These are phyloP conservation scores for Colletotrichum simmondsii DNA, from an alignment of 2,329 filamentous ascomycete species.

Conservation along the genomic window DNA sequence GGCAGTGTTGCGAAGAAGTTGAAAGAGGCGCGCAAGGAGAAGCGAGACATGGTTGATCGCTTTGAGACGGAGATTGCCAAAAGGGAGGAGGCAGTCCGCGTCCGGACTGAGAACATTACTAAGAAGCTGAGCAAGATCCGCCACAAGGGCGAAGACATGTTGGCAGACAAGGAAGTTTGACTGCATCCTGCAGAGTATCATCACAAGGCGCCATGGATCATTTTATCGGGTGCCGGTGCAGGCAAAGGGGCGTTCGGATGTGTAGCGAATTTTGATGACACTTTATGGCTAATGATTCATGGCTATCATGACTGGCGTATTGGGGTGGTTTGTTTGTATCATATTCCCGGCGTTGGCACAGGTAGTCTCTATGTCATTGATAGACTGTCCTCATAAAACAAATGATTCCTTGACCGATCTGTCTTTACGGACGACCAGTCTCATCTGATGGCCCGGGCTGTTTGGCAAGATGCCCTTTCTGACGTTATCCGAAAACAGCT, in stretches of 20 bases:
- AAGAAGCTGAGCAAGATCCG: conserved; percentile 65
- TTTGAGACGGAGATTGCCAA: conserved; percentile 67
- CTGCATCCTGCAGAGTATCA: neutral
- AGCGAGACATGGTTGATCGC: conserved; percentile 58
- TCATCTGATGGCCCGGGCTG: conserved; percentile 65
- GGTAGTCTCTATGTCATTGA: neutral
- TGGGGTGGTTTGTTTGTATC: neutral
- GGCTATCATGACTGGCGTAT: conserved; percentile 9
- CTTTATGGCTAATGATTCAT: conserved; percentile 30
- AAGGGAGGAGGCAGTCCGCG: conserved; percentile 65
- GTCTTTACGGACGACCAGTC: conserved; percentile 70
- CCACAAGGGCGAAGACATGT: conserved; percentile 66
- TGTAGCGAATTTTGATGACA: conserved; percentile 27
- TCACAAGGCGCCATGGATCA: neutral
- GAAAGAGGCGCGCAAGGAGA: conserved; percentile 58
- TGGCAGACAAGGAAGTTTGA: conserved; percentile 55
- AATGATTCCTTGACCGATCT: conserved; percentile 68
- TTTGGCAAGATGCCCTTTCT: conserved; percentile 65
- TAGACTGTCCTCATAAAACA: conserved; percentile 50
- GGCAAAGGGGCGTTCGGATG: neutral
- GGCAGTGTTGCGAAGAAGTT: conserved; percentile 59
- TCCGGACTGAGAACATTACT: conserved; percentile 64
- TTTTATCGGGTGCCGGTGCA: neutral
- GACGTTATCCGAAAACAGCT: conserved; percentile 72
- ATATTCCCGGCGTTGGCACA: neutral